Conservation (phyloP, 805 yeast genomes). For the Maudiozyma saulgeensis region DNA sequence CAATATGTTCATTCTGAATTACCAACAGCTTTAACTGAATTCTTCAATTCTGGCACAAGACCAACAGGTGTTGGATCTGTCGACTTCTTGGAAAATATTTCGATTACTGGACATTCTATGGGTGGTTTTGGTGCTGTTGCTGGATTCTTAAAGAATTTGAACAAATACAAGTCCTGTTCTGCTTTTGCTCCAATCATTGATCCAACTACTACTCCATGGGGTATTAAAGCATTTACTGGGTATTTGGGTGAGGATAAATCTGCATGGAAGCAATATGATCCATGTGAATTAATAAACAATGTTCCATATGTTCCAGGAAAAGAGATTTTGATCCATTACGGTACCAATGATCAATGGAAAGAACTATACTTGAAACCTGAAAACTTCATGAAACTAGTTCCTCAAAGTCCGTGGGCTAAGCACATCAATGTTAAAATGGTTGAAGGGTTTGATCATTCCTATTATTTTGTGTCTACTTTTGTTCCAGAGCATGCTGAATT, state of each 20-base stretch:
- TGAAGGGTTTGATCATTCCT: constrained; percentile 86
- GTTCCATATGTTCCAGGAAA: constrained; percentile 38
- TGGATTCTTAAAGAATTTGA: constrained; percentile 54
- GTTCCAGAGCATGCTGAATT: constrained; percentile 75
- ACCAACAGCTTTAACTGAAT: constrained; percentile 38
- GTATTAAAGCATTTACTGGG: constrained; percentile 68
- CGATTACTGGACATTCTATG: constrained; percentile 97
- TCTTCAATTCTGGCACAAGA: constrained; percentile 17
- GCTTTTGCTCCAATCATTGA: constrained; percentile 89
- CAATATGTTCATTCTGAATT: constrained; percentile 71
- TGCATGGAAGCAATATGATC: constrained; percentile 71
- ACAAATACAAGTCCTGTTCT: constrained; percentile 58
- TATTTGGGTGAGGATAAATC: constrained; percentile 53
- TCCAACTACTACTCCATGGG: constrained; percentile 79
- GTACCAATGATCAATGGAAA: constrained; percentile 66
- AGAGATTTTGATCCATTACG: constrained; percentile 75
- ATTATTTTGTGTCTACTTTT: constrained; percentile 74
- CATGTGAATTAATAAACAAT: constrained; percentile 46
- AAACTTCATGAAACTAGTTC: constrained; percentile 47
- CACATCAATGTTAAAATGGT: constrained; percentile 51
- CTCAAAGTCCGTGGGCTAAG: constrained; percentile 49
- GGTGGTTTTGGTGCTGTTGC: constrained; percentile 92
- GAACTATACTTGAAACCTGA: constrained; percentile 68
- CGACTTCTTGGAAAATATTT: constrained; percentile 49
- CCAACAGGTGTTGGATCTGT: constrained; percentile 33